Base-by-base conservation (phyloP, 495 filamentous ascomycete species). In the Aspergillus steynii region DNA sequence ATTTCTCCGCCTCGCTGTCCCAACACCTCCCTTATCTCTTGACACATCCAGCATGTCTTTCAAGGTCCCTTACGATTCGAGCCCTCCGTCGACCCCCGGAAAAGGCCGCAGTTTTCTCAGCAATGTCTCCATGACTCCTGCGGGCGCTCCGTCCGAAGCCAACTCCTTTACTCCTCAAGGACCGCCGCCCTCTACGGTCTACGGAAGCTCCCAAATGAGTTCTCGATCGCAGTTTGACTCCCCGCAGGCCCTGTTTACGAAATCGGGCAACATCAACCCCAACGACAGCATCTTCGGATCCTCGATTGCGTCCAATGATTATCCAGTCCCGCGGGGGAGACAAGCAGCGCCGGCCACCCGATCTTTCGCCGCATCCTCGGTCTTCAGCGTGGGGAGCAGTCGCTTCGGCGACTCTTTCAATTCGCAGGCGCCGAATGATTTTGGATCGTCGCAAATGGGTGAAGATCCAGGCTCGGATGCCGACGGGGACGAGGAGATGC, bases 91-190 rank as follows among this genome's bases (percentile, higher is more conserved):
- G 47, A 81, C 79, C 0, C 79, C 79, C 10, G 74, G 71, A n/a
- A 79, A 77, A 59, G 67, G 67, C 27, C 76, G 74, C 53, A 75
- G 74, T 55, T 64, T 77, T 15, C 73, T 77, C 59, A 72, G 74
- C 56, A 74, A 87, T 68, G 81, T 86, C 34, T 93, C 92, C 0
- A 93, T 89, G 1, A 94, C 92, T 26, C 92, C 92, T 50, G 85
- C 87, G 29, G 90, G 86, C 9, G 86, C 83, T 52, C 91, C 90
- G 27, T 86, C 85, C 3, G 85, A 84, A 42, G 75, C 82, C 9
- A 78, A 80, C 26, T 92, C 90, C 32, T 92, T 92, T 71, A 91
- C 89, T 29, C 90, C 91, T 10, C 85, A 82, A 60, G 90, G 88
- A 32, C 84, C 82, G 29, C 89, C 90, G 25, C 82, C 84, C 27